Evolutionary conservation across 768 basidiomycete genomes (phyloP), one percentile per base, ranked within the genome.

Genomic region (Aureoboletus auriporus): DNA sequence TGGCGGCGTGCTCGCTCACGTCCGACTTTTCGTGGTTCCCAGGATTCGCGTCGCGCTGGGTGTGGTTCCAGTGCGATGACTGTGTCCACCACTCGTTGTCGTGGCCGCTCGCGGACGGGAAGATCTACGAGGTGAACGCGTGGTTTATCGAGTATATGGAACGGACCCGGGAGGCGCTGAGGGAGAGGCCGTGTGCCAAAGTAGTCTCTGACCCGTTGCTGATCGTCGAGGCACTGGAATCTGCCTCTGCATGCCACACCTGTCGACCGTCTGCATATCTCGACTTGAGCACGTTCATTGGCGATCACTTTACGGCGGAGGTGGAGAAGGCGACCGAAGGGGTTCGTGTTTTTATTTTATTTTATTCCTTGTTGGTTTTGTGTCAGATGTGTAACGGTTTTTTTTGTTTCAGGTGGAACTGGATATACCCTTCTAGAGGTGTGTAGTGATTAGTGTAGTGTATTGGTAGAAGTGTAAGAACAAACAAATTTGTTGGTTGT

Each of bases 61-160:
- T 68, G 38, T 70, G 66, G 61, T 70, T 70, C 61, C 69, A 71
- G 50, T 70, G 67, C 12, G 70, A 71, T 9, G 65, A 67, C 31
- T 67, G 65, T n/a, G 46, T 69, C 28, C 65, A 68, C 46, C 65
- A 67, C 47, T 44, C 55, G 17, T 54, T 67, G 23, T 67, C 65
- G 28, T 67, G 67, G 65, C 65, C 65, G 26, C 58, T 67, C 34
- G 56, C 65, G 38, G 65, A 67, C 17, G 67, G 65, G 16, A 67
- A 67, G 55, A 67, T 67, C 20, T 69, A 67, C 42, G 65, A 67
- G 56, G 65, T 67, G 47, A 67, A 67, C 3, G 48, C 58, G 13
- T 67, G 65, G 65, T 67, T 67, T 34, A 68, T 67, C 49, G 65
- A 68, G 45, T 67, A 61, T 31, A 67, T 67, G 65, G 65, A 67